Conservation (phyloP, 495 filamentous ascomycete species). For the Cairneyella variabilis region DNA sequence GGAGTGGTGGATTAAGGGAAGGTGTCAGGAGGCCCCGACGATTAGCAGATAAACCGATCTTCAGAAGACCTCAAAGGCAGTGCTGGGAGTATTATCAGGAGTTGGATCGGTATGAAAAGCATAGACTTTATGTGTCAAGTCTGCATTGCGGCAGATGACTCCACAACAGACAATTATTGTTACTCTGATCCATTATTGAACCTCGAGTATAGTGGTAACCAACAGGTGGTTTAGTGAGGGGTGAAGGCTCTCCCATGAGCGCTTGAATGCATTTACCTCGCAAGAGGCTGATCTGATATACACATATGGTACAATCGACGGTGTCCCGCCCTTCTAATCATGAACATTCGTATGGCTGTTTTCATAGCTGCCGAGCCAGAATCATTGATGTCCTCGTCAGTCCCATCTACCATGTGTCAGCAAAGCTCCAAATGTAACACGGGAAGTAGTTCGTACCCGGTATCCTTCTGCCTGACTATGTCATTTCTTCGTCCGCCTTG, state of each 20-base stretch:
- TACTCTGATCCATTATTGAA: too few species aligned
- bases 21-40: too few species aligned
- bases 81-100: too few species aligned
- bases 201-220: background rate
- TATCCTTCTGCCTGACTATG: slow-evolving; percentile 77
- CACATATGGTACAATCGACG: slow-evolving; percentile 14
- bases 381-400: slow-evolving; percentile 24
- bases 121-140: too few species aligned
- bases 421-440: background rate
- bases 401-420: slow-evolving; percentile 41
- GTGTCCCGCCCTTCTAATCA: slow-evolving; percentile 1
- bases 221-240: background rate
- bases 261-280: background rate
- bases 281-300: slow-evolving; percentile 8
- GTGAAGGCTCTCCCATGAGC: background rate
- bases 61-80: too few species aligned
- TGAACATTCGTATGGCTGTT: background rate
- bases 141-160: too few species aligned
- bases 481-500: slow-evolving; percentile 65
- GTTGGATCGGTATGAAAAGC: too few species aligned
- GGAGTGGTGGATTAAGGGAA: too few species aligned
- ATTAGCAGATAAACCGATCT: too few species aligned
- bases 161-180: too few species aligned
- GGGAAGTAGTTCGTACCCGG: slow-evolving; percentile 53
- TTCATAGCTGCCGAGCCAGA: background rate